Base-by-base conservation (phyloP, 495 filamentous ascomycete genomes). In the Talaromyces proteolyticus region DNA sequence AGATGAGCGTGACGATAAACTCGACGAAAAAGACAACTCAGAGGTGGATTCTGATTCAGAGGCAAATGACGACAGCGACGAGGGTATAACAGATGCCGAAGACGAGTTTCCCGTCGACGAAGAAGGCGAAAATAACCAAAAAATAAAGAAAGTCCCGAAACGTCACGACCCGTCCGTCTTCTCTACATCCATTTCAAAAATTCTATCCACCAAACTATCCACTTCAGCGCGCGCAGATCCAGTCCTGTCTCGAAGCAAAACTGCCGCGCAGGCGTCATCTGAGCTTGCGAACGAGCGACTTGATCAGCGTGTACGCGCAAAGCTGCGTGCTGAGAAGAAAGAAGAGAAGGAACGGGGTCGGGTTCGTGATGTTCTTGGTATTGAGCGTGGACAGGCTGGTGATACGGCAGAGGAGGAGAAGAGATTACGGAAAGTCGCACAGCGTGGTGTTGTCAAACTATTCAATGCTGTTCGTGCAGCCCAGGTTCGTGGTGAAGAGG, bases 381-480 rank as follows among this genome's bases (percentile, higher is more conserved):
- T 84, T 48, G 56, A 75, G 29, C 62, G 66, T 20, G 66, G 67
- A 5, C 41, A 66, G 40, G 63, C 67, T 4, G 70, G 79, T 17
- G 69, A 81, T 39, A 80, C 87, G 8, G 65, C 85, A 48, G 89
- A 89, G 65, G 77, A 84, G 60, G 93, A 98, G 74, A 86, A 84
- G 70, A 70, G 80, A 45, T 63, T 95, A 58, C 79, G 83, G 58
- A 92, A 94, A 74, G 88, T 84, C 36, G 90, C 91, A 48, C 89
- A 95, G 72, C 79, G 88, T 23, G 91, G 91, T 76, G 91, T 95
- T 17, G 83, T 96, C 11, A 93, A 91, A 75, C 70, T 98, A 50
- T 98, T 97, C 65, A 95, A 97, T 69, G 94, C 93, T 0, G 89
- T 98, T 23, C 77, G 91, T 24, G 87, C 89, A 6, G 91, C 92